Base-by-base conservation (phyloP, 345 rosid species). In the Barbarea vulgaris region DNA sequence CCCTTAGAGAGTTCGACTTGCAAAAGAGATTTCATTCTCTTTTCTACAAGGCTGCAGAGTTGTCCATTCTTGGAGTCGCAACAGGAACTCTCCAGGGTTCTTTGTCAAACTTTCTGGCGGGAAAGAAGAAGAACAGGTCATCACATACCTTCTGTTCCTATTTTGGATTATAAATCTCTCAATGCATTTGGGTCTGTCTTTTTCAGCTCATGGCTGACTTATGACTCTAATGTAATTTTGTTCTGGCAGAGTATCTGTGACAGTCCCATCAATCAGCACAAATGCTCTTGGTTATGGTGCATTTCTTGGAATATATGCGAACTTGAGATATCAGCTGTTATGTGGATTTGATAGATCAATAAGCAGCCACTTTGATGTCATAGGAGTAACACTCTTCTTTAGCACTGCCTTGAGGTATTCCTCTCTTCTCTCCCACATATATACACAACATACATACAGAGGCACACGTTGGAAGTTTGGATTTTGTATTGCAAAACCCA, bases 11-110 rank as follows among this genome's bases (percentile, higher is more conserved):
- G 80, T 95, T 95, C 64, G 87, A 92, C 73, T 72, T 89, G 84
- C 96, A 85, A 77, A 92, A 95, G 84, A 87, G 98, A 73, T 75
- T 92, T 42, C 96, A 89, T n/a, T 95, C 99, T 19, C 83, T 89
- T 41, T 87, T 89, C 83, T 85, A 80, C 78, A 95, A 88, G 86
- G 93, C 99, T 56, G 94, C 93, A 30, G 97, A 90, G 81, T 83
- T 95, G 77, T 87, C 86, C 78, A 77, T 90, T 80, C 86, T 87
- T 75, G 99, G 99, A 59, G 64, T 88, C 66, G 80, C 84, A 42
- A 83, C 96, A 1, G 99, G 99, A 72, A 86, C 94, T 41, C 64
- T 84, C 46, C 96, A 95, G 83, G 98, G 99, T 77, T 87, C 89
- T 17, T 75, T 92, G 81, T 85, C 93, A 25, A 90, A 89, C 72